phyloP scores from a whole-genome alignment of 768 basidiomycete species.

The Pleurotus sapidus region DNA sequence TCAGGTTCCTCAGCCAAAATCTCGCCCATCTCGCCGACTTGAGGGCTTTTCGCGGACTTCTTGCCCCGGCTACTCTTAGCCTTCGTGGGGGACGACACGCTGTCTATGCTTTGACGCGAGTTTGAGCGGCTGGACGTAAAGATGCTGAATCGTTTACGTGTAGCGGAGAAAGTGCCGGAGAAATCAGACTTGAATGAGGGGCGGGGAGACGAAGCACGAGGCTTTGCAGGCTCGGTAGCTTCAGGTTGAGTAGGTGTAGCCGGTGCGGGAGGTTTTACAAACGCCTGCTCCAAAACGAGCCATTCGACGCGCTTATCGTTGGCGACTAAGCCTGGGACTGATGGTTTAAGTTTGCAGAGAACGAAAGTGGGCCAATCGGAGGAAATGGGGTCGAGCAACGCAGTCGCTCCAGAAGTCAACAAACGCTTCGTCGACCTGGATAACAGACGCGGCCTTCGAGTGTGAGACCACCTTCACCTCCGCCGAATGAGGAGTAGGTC shows the following conservation, averaged over 20 bases:
- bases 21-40: slow-evolving; percentile 72
- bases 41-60: slow-evolving; percentile 27
- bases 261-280: slow-evolving; percentile 34
- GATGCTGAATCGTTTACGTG: slow-evolving; percentile 65
- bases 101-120: slow-evolving; percentile 14
- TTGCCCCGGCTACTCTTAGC: slow-evolving; percentile 32
- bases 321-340: slow-evolving; percentile 19
- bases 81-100: slow-evolving; percentile 22
- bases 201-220: slow-evolving; percentile 37
- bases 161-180: slow-evolving; percentile 43
- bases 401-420: slow-evolving; percentile 81
- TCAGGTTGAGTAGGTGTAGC: slow-evolving; percentile 15
- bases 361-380: slow-evolving; percentile 67
- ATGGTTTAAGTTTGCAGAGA: slow-evolving; percentile 61
- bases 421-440: slow-evolving; percentile 79
- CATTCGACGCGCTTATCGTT: slow-evolving; percentile 46
- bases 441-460: slow-evolving; percentile 39
- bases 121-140: slow-evolving; percentile 39
- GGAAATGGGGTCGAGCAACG: slow-evolving; percentile 66
- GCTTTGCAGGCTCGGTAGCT: slow-evolving; percentile 13
- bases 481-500: slow-evolving; percentile 12
- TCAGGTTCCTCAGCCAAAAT: slow-evolving; percentile 53
- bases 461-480: slow-evolving; percentile 30
- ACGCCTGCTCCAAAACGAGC: slow-evolving; percentile 69
- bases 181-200: slow-evolving; percentile 43